Conservation (phyloP, 176 grass and related monocot genomes). For the Lolium rigidum region DNA sequence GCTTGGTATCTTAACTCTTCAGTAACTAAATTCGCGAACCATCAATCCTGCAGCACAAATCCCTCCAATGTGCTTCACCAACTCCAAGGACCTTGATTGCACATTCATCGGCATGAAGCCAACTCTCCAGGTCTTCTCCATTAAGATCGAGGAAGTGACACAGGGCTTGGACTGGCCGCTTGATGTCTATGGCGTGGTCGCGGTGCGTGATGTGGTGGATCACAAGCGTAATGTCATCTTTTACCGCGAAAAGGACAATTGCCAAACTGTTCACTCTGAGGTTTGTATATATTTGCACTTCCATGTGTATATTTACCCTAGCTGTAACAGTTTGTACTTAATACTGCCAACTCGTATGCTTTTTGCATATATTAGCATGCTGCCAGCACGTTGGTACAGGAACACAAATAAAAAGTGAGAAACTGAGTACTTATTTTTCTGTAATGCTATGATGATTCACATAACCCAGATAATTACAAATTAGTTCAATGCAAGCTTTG, state of each 20-base stretch:
- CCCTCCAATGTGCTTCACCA: constrained; percentile 3
- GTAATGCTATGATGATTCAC: too few species aligned
- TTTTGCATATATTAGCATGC: neutral
- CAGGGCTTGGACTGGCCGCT: neutral
- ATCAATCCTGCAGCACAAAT: neutral
- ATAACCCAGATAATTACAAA: too few species aligned
- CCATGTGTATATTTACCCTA: neutral
- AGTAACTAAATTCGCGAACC: too few species aligned
- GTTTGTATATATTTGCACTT: neutral
- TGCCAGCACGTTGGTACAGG: too few species aligned
- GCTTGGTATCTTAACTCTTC: too few species aligned
- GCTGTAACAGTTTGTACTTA: neutral
- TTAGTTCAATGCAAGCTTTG: too few species aligned
- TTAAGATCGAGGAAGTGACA: neutral
- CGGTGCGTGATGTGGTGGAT: neutral
- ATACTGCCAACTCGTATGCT: neutral
- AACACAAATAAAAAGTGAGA: neutral
- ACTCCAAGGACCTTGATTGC: neutral
- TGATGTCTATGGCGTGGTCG: neutral
- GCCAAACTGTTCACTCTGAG: neutral
- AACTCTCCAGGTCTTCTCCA: neutral
- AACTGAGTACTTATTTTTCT: neutral
- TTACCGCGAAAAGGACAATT: neutral
- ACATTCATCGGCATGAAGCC: neutral
- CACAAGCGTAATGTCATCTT: neutral